phyloP scores from a whole-genome alignment of 192 early-diverging fungal species.

The Coemansia sp. region DNA sequence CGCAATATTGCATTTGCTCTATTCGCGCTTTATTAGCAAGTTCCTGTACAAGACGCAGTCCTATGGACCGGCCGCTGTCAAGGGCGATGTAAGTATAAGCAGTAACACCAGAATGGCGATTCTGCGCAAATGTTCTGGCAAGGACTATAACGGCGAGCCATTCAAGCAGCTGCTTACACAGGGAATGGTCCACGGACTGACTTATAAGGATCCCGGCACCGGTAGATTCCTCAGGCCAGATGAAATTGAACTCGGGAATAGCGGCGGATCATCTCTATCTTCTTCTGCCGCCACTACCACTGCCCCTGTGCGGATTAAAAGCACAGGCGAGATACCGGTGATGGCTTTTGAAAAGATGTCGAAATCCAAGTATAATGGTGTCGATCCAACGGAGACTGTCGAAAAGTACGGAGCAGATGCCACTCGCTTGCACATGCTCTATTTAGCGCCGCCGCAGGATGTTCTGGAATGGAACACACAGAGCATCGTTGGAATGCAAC shows the following conservation, averaged over 20 bases:
- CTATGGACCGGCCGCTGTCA: conserved; percentile 19
- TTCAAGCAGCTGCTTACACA: conserved; percentile 84
- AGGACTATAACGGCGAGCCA: conserved; percentile 70
- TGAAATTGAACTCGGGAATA: conserved; percentile 55
- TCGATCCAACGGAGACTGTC: conserved; percentile 70
- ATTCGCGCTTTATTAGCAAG: conserved; percentile 88
- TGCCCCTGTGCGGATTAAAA: conserved; percentile 56
- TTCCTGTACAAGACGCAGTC: conserved; percentile 68
- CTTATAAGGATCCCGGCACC: conserved; percentile 74
- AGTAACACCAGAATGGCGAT: conserved; percentile 15
- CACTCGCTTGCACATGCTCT: conserved; percentile 81
- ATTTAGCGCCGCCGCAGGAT: conserved; percentile 84
- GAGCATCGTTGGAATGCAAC: conserved; percentile 91
- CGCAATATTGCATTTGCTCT: conserved; percentile 90
- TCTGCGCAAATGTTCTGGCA: conserved; percentile 35
- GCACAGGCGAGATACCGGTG: conserved; percentile 60
- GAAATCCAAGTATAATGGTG: conserved; percentile 95
- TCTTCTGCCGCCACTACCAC: not conserved
- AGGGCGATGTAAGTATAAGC: not conserved
- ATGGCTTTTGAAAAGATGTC: conserved; percentile 93
- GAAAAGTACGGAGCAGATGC: conserved; percentile 74
- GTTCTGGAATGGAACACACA: conserved; percentile 89
- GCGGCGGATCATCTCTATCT: conserved; percentile 13
- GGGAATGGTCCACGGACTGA: conserved; percentile 93
- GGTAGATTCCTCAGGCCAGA: conserved; percentile 74